Conservation (phyloP, 305 asterid species). For the Lippia alba region DNA sequence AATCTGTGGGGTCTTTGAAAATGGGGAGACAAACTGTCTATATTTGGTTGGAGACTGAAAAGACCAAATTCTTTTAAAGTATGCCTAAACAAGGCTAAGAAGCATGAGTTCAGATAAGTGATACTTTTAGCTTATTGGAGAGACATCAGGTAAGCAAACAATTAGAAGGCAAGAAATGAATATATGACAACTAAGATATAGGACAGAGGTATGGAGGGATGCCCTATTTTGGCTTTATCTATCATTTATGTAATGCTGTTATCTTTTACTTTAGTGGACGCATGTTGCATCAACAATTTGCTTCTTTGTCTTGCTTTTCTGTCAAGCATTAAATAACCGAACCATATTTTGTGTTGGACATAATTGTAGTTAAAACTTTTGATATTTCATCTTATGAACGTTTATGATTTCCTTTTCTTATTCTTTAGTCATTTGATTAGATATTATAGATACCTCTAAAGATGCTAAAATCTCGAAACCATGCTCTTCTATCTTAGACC, state of each 20-base stretch:
- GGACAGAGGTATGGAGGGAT: not conserved
- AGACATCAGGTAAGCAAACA: constrained; percentile 7
- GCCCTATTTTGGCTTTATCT: not conserved
- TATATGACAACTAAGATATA: not conserved
- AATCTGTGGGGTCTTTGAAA: not conserved
- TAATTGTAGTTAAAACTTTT: not conserved
- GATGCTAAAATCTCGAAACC: not conserved
- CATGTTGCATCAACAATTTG: not conserved
- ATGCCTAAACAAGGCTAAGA: no score
- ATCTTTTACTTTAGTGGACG: not conserved
- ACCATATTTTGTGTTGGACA: not conserved
- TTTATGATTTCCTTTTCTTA: not conserved
- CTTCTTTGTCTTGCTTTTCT: not conserved
- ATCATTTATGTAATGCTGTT: not conserved
- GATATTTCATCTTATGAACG: not conserved
- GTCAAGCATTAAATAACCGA: not conserved
- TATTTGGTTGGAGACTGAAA: constrained; percentile 7
- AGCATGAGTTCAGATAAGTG: no score
- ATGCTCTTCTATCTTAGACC: not conserved
- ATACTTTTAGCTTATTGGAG: constrained; percentile 15
- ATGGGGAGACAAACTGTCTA: constrained; percentile 8
- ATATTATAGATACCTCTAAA: not conserved
- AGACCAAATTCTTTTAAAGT: no score
- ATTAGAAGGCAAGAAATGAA: constrained; percentile 9
- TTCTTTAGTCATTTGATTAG: constrained; percentile 8